Evolutionary conservation across 1,284 basidiomycete species (phyloP).

Genomic region (Malassezia sympodialis): DNA sequence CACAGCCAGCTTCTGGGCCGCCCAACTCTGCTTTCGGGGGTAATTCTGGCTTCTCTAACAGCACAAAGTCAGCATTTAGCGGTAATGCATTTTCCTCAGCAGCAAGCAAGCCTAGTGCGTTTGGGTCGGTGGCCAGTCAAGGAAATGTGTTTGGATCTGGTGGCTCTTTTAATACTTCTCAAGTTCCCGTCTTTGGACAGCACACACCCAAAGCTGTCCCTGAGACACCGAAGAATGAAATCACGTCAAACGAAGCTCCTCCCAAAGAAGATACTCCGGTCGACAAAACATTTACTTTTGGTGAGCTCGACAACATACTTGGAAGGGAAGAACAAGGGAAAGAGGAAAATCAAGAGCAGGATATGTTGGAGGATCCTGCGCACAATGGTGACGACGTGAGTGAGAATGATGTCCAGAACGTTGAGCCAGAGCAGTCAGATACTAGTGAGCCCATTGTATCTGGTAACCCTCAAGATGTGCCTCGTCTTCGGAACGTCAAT

Average conservation of each 20-base stretch:
- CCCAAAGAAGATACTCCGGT: neutral
- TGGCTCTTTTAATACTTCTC: neutral
- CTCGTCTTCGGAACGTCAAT: neutral
- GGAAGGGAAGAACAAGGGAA: neutral
- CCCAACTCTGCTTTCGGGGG: conserved; percentile 7
- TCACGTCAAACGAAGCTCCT: neutral
- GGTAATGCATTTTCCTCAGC: neutral
- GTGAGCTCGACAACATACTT: conserved; percentile 17
- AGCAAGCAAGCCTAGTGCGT: conserved; percentile 16
- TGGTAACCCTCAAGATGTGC: neutral
- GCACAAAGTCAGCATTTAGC: conserved; percentile 18
- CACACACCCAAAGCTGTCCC: neutral
- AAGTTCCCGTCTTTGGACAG: conserved; percentile 3
- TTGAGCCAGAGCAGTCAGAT: neutral
- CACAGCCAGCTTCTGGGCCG: conserved; percentile 25
- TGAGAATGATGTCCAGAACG: neutral
- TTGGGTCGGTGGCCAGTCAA: neutral
- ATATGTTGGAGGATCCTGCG: neutral
- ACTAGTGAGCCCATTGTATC: neutral
- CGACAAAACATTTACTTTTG: conserved; percentile 25
- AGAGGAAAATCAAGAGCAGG: neutral
- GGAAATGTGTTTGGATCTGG: conserved; percentile 16
- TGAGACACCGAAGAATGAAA: neutral
- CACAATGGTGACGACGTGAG: neutral
- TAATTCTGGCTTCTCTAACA: conserved; percentile 20